phyloP scores from a whole-genome alignment of 306 rosid genomes.

The Boehmeria nivea region DNA sequence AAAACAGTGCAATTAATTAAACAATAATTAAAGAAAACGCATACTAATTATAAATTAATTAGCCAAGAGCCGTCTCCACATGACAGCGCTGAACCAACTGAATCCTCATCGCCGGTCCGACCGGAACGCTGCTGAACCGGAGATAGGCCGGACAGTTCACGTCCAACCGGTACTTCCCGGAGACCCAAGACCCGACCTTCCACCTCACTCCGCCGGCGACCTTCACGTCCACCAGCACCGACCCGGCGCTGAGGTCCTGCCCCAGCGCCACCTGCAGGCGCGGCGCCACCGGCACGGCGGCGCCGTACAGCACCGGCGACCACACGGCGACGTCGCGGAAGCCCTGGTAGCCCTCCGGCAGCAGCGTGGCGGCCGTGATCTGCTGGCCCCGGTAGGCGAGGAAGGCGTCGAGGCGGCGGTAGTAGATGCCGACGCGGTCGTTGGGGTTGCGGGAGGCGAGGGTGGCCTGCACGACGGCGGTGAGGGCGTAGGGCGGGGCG shows the following conservation, averaged over 20 bases:
- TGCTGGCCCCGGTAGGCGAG: conserved; percentile 62
- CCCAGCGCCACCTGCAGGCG: conserved; percentile 21
- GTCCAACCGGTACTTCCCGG: conserved; percentile 48
- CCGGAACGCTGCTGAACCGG: conserved; percentile 29
- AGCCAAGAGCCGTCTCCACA: conserved; percentile 34
- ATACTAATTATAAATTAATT: background rate
- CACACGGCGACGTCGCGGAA: conserved; percentile 54
- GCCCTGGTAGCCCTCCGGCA: conserved; percentile 62
- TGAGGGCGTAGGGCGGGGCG: conserved; percentile 32
- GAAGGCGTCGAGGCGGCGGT: conserved; percentile 31
- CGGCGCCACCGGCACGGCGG: conserved; percentile 50
- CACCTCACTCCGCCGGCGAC: conserved; percentile 58
- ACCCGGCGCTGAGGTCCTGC: conserved; percentile 45
- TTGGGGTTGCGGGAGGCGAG: conserved; percentile 57
- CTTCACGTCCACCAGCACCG: conserved; percentile 39
- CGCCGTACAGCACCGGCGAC: conserved; percentile 60
- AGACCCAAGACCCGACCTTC: conserved; percentile 74
- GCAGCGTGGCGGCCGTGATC: conserved; percentile 35
- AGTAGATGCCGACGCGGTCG: conserved; percentile 50
- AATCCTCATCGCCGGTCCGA: conserved; percentile 41
- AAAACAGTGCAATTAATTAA: too few species aligned
- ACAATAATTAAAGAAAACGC: too few species aligned
- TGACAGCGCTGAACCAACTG: conserved; percentile 49
- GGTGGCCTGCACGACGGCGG: conserved; percentile 47
- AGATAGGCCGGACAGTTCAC: conserved; percentile 74